Base-by-base conservation (phyloP, 1,284 basidiomycete genomes). In the Irpex sp. region DNA sequence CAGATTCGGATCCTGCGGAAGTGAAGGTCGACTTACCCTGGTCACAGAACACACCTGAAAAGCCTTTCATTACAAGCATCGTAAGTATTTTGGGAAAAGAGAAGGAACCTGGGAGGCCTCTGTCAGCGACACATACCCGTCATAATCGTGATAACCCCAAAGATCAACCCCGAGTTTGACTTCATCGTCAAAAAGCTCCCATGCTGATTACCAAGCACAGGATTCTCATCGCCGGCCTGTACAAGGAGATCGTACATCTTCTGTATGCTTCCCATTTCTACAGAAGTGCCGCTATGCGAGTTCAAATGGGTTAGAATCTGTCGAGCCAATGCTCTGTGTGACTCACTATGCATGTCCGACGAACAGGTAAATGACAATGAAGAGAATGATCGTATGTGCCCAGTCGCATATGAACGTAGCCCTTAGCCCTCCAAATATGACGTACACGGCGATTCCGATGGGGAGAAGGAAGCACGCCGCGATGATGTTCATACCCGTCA, bases 401-500 rank as follows among this genome's bases (percentile, higher is more conserved):
- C 78, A 83, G 69, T 85, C 83, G 63, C 81, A 83, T 7, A 86
- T 75, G 61, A 86, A 82, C 0, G 83, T 84, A 2, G 82, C 81
- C 2, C 84, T 78, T 9, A 86, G 76, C 13, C 83, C 84, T 4
- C 83, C 83, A 67, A 82, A 75, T 37, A 82, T 75, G 49, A 81
- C 80, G 60, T 81, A 81, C 40, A 78, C 72, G 4, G 77, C 77
- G 61, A 83, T 79, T 4, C 79, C 78, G 13, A 81, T 71, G 0
- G 88, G 89, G 11, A 92, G 86, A 26, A 94, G 79, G 79, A 94
- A 93, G 72, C 88, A 91, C 0, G 91, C 89, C 2, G 92, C 92
- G 62, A 91, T 81, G n/a, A 88, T 91, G 71, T 81, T 85, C 88
- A 94, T 93, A 0, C 91, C 92, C 0, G 94, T 95, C 54, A 97